Evolutionary conservation across 306 rosid genomes (phyloP), one percentile per base, ranked within the genome.

Genomic region (Rubus idaeus): DNA sequence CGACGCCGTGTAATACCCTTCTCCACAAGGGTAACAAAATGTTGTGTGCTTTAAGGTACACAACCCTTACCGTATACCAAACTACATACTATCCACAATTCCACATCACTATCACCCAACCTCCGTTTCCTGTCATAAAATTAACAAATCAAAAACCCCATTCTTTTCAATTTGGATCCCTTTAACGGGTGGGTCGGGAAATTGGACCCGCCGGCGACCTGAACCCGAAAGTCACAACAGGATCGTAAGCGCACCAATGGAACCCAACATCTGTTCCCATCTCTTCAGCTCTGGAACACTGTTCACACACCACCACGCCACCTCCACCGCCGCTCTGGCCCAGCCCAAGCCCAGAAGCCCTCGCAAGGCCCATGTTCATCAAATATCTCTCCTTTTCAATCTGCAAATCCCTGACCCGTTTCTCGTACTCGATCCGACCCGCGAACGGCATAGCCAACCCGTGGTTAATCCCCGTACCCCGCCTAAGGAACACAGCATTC

Each of bases 141-240:
- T 18, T 69, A 62, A 41, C 14, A 64, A 50, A 16, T 44, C 17
- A 67, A 26, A 61, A 67, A 0, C 53, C 83, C 71, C 18, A 1
- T 30, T 16, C 44, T 26, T 47, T 47, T 41, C 42, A 79, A 87
- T 3, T 80, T 89, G 72, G 90, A 71, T 17, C 75, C 75, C 26
- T 62, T 55, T 83, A 0, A 40, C 50, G 82, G 94, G 94, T 61
- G 83, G 96, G 94, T 71, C 94, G 92, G 85, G 92, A 83, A 39
- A 93, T 83, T n/a, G 96, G 96, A 60, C 96, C 97, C 1, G 89
- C 91, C 20, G 83, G 75, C 0, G 97, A 86, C 75, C 88, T 85
- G 86, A 93, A 90, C 9, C 83, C 88, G 41, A 50, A 11, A 16
- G 86, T 87, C 35, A 93, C 89, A 4, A 93, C 89, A 2, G 86